A percentile compares a stretch with the other conserved stretches of the same genome.
Conservation (phyloP, 768 basidiomycete species). For the Lentinula boryana region DNA sequence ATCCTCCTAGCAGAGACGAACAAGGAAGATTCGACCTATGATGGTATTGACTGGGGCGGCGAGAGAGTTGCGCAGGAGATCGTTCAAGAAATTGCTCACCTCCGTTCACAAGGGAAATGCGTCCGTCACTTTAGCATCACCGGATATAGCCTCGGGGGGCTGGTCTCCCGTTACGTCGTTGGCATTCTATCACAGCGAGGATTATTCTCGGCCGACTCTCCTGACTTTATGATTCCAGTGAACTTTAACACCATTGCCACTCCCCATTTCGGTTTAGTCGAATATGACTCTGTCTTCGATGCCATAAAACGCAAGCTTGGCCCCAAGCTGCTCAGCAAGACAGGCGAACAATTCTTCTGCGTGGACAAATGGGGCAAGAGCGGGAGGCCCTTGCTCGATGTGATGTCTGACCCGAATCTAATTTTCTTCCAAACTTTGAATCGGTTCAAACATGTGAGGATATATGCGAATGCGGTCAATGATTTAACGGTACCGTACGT, state of each 20-base stretch:
- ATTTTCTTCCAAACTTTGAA: slow-evolving; percentile 72
- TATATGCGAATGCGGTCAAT: slow-evolving; percentile 84
- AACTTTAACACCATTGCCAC: slow-evolving; percentile 65
- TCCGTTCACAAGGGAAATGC: slow-evolving; percentile 45
- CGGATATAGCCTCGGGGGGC: slow-evolving; percentile 79
- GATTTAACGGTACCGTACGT: slow-evolving; percentile 81
- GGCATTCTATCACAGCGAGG: slow-evolving; percentile 27
- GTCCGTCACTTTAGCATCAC: slow-evolving; percentile 69
- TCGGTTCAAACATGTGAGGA: slow-evolving; percentile 54
- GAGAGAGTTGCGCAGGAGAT: slow-evolving; percentile 80
- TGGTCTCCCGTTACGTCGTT: slow-evolving; percentile 74
- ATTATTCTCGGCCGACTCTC: slow-evolving; percentile 33
- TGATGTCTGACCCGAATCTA: slow-evolving; percentile 69
- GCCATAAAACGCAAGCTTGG: slow-evolving; percentile 36
- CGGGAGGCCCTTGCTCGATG: slow-evolving; percentile 45
- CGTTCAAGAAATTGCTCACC: slow-evolving; percentile 42
- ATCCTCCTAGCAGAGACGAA: slow-evolving; percentile 66
- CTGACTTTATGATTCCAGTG: slow-evolving; percentile 38
- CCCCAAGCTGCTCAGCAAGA: slow-evolving; percentile 46
- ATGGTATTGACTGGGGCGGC: slow-evolving; percentile 81
- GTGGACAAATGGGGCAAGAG: slow-evolving; percentile 47
- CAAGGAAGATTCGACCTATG: slow-evolving; percentile 63
- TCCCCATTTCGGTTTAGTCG: slow-evolving; percentile 53
- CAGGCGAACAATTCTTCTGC: slow-evolving; percentile 51
- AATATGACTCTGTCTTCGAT: slow-evolving; percentile 38